Evolutionary conservation across 23 red algal species (phyloP).

Genomic region (Agarophyton chilense): DNA sequence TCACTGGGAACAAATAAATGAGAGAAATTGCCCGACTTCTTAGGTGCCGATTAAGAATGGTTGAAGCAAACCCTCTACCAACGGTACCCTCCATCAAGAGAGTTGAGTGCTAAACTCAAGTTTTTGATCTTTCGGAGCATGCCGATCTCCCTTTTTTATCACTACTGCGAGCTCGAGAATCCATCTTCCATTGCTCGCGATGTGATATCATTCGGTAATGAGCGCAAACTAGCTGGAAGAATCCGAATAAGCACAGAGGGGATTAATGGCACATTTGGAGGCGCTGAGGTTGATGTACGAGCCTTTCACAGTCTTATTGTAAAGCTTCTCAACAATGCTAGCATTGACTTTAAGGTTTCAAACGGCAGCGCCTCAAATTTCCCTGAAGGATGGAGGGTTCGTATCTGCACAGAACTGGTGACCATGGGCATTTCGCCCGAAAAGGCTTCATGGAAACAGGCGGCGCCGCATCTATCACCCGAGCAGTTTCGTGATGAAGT

Average conservation of each 20-base stretch:
- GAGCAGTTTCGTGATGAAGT: slow-evolving; percentile 40
- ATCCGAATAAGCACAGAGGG: slow-evolving; percentile 59
- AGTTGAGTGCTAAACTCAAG: too few relatives aligned
- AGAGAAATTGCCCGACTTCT: too few relatives aligned
- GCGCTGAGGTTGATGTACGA: slow-evolving; percentile 10
- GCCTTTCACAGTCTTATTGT: slow-evolving; percentile 21
- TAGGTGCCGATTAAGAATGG: too few relatives aligned
- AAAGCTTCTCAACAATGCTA: slow-evolving; percentile 8
- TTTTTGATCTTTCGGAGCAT: too few relatives aligned
- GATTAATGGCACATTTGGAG: slow-evolving; percentile 65
- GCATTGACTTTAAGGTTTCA: slow-evolving; percentile 59
- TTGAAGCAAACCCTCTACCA: too few relatives aligned
- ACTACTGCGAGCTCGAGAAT: slow-evolving; percentile 29
- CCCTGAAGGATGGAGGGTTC: slow-evolving; percentile 51
- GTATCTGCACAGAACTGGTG: slow-evolving; percentile 42
- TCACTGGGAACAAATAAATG: too few relatives aligned
- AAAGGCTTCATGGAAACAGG: slow-evolving; percentile 41
- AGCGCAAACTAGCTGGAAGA: slow-evolving; percentile 27
- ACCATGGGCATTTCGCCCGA: slow-evolving; percentile 9
- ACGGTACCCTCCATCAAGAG: too few relatives aligned
- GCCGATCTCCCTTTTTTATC: slow-evolving; percentile 65
- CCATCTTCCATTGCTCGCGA: slow-evolving; percentile 5
- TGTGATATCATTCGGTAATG: slow-evolving; percentile 4
- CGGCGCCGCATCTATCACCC: slow-evolving; percentile 47
- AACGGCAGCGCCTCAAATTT: slow-evolving; percentile 7